Conservation (phyloP, 805 yeast genomes). For the Hemisphaericaspora nanyangensis region DNA sequence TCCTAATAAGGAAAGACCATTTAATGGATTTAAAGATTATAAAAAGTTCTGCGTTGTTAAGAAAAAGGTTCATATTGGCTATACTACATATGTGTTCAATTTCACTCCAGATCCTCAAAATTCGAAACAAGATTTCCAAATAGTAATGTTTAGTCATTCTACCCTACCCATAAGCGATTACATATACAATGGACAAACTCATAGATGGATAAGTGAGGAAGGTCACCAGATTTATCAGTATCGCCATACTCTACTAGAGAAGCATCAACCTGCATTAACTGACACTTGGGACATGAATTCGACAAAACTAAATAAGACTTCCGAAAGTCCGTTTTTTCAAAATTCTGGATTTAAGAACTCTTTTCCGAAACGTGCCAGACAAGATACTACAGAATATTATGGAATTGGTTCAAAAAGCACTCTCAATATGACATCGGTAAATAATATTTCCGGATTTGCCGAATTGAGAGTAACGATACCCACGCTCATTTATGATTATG, state of each 20-base stretch:
- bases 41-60: slow-evolving; percentile 5
- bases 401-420: slow-evolving; percentile 2
- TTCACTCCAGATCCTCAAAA: slow-evolving; percentile 8
- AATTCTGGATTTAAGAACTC: neutral
- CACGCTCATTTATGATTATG: slow-evolving; percentile 1
- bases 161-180: slow-evolving; percentile 9
- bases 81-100: slow-evolving; percentile 3
- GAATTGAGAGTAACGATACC: slow-evolving; percentile 1
- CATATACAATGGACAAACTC: slow-evolving; percentile 4
- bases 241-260: slow-evolving; percentile 1
- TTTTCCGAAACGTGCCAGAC: neutral
- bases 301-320: slow-evolving; percentile 3
- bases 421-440: neutral
- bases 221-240: slow-evolving; percentile 4
- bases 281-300: slow-evolving; percentile 8
- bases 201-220: slow-evolving; percentile 8
- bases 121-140: slow-evolving; percentile 2
- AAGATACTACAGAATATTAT: slow-evolving; percentile 4
- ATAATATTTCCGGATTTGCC: slow-evolving; percentile 3
- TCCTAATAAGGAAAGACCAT: slow-evolving; percentile 5
- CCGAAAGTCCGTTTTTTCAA: slow-evolving; percentile 4
- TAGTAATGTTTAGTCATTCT: slow-evolving; percentile 8
- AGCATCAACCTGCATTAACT: slow-evolving; percentile 3
- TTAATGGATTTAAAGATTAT: slow-evolving; percentile 6
- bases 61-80: slow-evolving; percentile 1